Evolutionary conservation across 208 protist species (phyloP).

Genomic region (Crithidia thermophila): DNA sequence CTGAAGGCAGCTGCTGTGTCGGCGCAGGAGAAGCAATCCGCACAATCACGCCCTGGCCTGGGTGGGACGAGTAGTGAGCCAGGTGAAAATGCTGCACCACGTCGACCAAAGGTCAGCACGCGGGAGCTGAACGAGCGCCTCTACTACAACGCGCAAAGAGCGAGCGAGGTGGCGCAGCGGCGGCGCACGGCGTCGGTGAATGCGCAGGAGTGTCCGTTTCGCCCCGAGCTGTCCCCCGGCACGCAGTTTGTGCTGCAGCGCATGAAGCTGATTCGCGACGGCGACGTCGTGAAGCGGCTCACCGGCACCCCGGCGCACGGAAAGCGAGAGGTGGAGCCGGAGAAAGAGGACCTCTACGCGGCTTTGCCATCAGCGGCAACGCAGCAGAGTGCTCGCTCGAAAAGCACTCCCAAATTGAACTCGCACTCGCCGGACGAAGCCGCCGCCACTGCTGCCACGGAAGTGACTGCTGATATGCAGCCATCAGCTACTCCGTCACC

Average conservation of each 20-base stretch:
- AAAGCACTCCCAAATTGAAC: no score
- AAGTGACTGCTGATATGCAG: background rate
- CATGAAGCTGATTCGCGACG: slow-evolving; percentile 37
- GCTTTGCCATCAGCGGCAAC: background rate
- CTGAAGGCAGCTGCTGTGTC: slow-evolving; percentile 4
- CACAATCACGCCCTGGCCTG: background rate
- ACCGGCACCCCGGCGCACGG: slow-evolving; percentile 3
- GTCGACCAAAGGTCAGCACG: background rate
- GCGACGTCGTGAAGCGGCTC: slow-evolving; percentile 75
- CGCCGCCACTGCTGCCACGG: background rate
- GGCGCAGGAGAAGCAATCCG: background rate
- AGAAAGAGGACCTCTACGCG: slow-evolving; percentile 15
- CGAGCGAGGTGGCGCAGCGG: slow-evolving; percentile 38
- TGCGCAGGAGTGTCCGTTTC: slow-evolving; percentile 62
- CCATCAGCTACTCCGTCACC: background rate
- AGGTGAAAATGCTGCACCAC: background rate
- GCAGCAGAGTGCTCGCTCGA: background rate
- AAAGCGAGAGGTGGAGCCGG: background rate
- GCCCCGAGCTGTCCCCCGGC: slow-evolving; percentile 62
- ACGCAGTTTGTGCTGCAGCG: slow-evolving; percentile 53
- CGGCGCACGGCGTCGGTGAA: slow-evolving; percentile 19
- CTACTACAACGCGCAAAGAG: slow-evolving; percentile 47
- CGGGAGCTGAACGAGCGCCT: slow-evolving; percentile 53
- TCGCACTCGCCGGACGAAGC: background rate
- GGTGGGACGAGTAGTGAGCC: no score